phyloP scores from a whole-genome alignment of 768 basidiomycete genomes.

The Lactarius trivialis region DNA sequence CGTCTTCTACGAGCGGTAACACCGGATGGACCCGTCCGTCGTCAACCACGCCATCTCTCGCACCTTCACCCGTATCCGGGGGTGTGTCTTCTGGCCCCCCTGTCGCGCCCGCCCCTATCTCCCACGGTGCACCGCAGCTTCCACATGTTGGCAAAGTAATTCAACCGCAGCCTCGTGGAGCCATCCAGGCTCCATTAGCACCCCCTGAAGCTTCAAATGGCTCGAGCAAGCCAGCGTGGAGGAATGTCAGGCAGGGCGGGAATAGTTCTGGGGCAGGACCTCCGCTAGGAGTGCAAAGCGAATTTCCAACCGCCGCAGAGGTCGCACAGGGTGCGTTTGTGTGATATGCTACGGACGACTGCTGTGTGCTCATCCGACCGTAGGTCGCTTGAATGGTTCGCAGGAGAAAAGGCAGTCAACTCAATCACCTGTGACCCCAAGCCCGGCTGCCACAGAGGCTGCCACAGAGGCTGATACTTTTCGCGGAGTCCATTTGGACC shows the following conservation, averaged over 20 bases:
- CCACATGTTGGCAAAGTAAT: conserved; percentile 60
- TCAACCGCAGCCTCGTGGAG: conserved; percentile 51
- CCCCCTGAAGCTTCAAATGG: conserved; percentile 23
- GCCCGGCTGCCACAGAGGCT: conserved; percentile 68
- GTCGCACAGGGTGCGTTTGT: conserved; percentile 68
- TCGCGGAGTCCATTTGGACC: conserved; percentile 87
- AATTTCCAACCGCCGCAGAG: conserved; percentile 97
- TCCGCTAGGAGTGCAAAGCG: conserved; percentile 44
- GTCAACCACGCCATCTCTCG: conserved; percentile 57
- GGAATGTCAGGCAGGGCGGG: conserved; percentile 42
- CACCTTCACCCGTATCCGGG: conserved; percentile 41
- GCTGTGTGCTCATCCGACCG: conserved; percentile 9
- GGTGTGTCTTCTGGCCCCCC: conserved; percentile 35
- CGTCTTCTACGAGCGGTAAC: conserved; percentile 49
- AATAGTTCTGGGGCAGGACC: conserved; percentile 30
- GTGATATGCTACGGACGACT: neutral
- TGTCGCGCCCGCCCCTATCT: conserved; percentile 24
- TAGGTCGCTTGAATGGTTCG: conserved; percentile 24
- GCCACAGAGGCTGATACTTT: conserved; percentile 89
- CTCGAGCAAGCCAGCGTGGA: conserved; percentile 62
- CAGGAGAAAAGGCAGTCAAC: conserved; percentile 38
- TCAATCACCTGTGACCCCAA: conserved; percentile 47
- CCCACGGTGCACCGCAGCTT: conserved; percentile 40
- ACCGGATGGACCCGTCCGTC: conserved; percentile 77
- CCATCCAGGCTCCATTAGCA: conserved; percentile 30